A percentile compares a stretch with the other conserved stretches of the same genome.
Evolutionary conservation across 768 basidiomycete species (phyloP).

Genomic region (Favolaschia claudopus): DNA sequence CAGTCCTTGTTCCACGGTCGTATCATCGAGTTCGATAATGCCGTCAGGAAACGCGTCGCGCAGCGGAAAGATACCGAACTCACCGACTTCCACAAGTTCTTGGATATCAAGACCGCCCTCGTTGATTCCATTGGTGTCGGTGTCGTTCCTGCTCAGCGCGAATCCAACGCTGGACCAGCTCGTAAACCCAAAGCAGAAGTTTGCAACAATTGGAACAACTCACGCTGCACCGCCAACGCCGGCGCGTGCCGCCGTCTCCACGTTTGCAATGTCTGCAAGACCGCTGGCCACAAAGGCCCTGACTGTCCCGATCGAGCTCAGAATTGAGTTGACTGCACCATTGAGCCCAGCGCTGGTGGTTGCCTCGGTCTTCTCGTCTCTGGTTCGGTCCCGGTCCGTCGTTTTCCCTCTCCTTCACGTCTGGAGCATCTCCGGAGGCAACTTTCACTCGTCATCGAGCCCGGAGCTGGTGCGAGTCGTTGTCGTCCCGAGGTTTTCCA

Average conservation of each 20-base stretch:
- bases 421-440: too few species aligned
- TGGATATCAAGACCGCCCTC: conserved; percentile 8
- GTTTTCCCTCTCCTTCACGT: too few species aligned
- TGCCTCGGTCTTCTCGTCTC: too few species aligned
- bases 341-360: conserved; percentile 5
- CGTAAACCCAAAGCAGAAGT: not conserved
- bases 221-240: not conserved
- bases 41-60: not conserved
- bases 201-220: conserved; percentile 18
- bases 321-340: not conserved
- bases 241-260: conserved; percentile 5
- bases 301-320: conserved; percentile 2
- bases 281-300: conserved; percentile 1
- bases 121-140: not conserved
- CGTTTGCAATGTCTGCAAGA: conserved; percentile 4
- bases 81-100: not conserved
- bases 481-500: too few species aligned
- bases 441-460: too few species aligned
- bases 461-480: too few species aligned
- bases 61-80: not conserved
- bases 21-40: conserved; percentile 13
- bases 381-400: not conserved
- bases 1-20: not conserved
- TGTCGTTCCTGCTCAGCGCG: not conserved
- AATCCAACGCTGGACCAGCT: not conserved